phyloP scores from a whole-genome alignment of 192 early-diverging fungal species.

The Gryganskiella cystojenkinii region DNA sequence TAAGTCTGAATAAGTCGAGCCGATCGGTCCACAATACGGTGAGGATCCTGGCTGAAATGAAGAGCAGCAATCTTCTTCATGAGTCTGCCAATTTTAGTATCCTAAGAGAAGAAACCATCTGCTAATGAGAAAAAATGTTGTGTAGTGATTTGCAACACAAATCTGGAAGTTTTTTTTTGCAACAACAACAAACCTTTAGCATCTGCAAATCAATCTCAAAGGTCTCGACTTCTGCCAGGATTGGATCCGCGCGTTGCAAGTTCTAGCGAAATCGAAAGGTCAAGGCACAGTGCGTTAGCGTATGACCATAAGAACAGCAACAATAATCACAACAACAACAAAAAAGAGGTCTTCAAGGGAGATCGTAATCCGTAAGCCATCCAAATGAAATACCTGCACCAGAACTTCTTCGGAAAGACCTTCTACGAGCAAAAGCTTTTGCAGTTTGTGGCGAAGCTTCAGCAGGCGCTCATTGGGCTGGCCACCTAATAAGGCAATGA shows the following conservation, averaged over 20 bases:
- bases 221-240: conserved; percentile 55
- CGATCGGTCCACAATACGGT: conserved; percentile 48
- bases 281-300: not conserved
- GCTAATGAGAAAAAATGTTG: too few relatives aligned
- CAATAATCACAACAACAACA: too few relatives aligned
- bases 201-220: conserved; percentile 54
- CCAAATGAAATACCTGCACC: conserved; percentile 23
- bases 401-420: conserved; percentile 45
- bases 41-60: conserved; percentile 46
- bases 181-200: conserved; percentile 47
- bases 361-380: not conserved
- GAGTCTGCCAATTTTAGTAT: conserved; percentile 56
- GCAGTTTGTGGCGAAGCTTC: conserved; percentile 55
- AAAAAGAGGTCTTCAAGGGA: too few relatives aligned
- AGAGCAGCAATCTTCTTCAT: conserved; percentile 56
- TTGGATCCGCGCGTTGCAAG: conserved; percentile 36
- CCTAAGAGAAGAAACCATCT: conserved; percentile 19
- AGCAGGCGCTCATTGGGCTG: conserved; percentile 47
- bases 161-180: too few relatives aligned
- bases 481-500: conserved; percentile 18
- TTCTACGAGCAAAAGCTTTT: conserved; percentile 48
- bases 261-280: conserved; percentile 15
- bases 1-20: conserved; percentile 52
- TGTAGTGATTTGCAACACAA: too few relatives aligned
- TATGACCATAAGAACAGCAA: too few relatives aligned